Percentiles rank a stretch among this genome's conserved stretches.
Conservation (phyloP, 495 filamentous ascomycete species). For the Hypoxylon crocopeplum region DNA sequence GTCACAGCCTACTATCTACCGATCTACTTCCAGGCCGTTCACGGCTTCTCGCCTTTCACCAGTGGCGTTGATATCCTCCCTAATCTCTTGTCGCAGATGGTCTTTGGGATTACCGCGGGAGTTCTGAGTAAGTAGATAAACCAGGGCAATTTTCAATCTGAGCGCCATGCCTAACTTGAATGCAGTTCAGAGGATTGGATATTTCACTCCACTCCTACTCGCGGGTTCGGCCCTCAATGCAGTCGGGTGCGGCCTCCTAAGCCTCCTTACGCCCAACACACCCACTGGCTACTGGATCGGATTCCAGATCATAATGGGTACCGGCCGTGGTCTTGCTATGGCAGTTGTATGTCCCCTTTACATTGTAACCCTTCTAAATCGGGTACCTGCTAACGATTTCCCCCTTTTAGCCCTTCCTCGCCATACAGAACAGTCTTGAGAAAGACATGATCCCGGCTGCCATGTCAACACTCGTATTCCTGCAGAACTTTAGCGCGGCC, state of each 20-base stretch:
- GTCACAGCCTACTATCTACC: conserved; percentile 52
- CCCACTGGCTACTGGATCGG: conserved; percentile 60
- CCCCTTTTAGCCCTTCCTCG: background rate
- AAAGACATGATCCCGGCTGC: conserved; percentile 31
- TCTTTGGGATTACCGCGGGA: conserved; percentile 53
- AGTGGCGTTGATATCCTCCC: conserved; percentile 59
- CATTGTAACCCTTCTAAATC: too few species aligned
- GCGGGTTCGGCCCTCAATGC: conserved; percentile 62
- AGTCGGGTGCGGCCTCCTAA: conserved; percentile 57
- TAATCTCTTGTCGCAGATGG: conserved; percentile 55
- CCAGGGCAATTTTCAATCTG: too few species aligned
- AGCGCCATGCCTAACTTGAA: background rate
- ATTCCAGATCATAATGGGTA: conserved; percentile 62
- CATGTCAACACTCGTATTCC: conserved; percentile 44
- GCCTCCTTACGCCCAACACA: conserved; percentile 51
- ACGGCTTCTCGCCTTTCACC: conserved; percentile 49
- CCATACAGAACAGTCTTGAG: conserved; percentile 40
- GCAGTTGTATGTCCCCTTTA: too few species aligned
- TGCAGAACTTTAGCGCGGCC: conserved; percentile 41
- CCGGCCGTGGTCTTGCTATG: conserved; percentile 55
- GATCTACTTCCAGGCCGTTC: conserved; percentile 70
- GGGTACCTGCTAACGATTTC: background rate
- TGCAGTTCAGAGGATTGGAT: conserved; percentile 45
- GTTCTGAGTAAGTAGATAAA: conserved; percentile 45
- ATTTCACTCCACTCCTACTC: conserved; percentile 55